Evolutionary conservation across 2,329 filamentous ascomycete genomes (phyloP).

Genomic region (Fusarium multiceps): DNA sequence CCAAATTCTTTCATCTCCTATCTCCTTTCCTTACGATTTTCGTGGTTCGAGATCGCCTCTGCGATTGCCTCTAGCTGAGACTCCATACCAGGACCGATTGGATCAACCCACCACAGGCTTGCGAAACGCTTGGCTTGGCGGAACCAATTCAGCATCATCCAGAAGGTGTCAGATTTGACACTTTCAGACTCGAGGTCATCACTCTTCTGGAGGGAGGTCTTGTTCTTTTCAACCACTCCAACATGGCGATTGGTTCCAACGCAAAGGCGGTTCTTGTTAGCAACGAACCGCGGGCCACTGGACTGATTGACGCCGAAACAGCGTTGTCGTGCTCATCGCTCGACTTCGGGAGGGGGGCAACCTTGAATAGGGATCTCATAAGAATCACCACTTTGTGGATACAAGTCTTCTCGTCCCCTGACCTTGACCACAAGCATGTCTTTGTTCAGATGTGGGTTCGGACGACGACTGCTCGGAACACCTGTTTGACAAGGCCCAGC

Average conservation of each 20-base stretch:
- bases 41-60: too few relatives aligned
- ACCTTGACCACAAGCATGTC: background rate
- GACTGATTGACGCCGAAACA: background rate
- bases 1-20: too few relatives aligned
- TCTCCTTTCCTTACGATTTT: too few relatives aligned
- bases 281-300: background rate
- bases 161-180: too few relatives aligned
- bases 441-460: background rate
- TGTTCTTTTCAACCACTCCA: background rate
- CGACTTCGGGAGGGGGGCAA: background rate
- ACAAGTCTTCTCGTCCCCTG: background rate
- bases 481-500: background rate
- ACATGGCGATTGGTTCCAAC: background rate
- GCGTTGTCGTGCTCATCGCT: background rate
- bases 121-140: too few relatives aligned
- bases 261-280: background rate
- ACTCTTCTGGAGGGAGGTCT: background rate
- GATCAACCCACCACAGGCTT: too few relatives aligned
- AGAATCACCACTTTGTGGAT: background rate
- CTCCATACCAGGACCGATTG: too few relatives aligned
- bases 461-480: background rate
- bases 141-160: too few relatives aligned
- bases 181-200: background rate
- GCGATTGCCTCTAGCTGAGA: too few relatives aligned
- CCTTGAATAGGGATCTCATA: background rate